Evolutionary conservation across 441 rosid species (phyloP).

Genomic region (Pelargonium citronellum): DNA sequence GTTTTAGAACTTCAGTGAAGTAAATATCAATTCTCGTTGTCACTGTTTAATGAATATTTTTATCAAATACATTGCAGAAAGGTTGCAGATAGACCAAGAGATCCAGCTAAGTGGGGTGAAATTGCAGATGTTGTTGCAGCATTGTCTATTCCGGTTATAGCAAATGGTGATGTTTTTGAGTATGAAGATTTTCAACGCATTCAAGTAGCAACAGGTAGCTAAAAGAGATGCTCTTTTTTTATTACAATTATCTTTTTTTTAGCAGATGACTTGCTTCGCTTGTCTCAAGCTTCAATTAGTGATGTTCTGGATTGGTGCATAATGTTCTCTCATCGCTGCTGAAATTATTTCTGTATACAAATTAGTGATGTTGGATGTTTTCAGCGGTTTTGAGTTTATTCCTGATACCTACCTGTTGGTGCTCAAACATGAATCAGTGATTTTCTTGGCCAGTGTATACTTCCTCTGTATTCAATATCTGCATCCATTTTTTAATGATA

Average conservation of each 20-base stretch:
- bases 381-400: background rate
- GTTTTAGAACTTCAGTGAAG: background rate
- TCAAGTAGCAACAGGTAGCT: slow-evolving; percentile 63
- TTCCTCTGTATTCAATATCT: slow-evolving; percentile 12
- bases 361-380: background rate
- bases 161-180: slow-evolving; percentile 87
- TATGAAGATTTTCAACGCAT: slow-evolving; percentile 59
- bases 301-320: background rate
- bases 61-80: slow-evolving; percentile 42
- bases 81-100: slow-evolving; percentile 80
- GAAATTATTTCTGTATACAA: background rate
- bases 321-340: background rate
- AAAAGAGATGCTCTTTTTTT: background rate
- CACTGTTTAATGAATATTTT: background rate
- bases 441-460: background rate
- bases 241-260: background rate
- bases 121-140: slow-evolving; percentile 74
- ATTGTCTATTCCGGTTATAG: slow-evolving; percentile 78
- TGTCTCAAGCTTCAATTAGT: background rate
- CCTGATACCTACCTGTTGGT: background rate
- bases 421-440: background rate
- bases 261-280: background rate
- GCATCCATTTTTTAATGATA: background rate
- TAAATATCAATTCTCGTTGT: background rate
- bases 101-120: slow-evolving; percentile 89